Conservation (phyloP, 2,329 filamentous ascomycete genomes). For the Trichoderma sp. region DNA sequence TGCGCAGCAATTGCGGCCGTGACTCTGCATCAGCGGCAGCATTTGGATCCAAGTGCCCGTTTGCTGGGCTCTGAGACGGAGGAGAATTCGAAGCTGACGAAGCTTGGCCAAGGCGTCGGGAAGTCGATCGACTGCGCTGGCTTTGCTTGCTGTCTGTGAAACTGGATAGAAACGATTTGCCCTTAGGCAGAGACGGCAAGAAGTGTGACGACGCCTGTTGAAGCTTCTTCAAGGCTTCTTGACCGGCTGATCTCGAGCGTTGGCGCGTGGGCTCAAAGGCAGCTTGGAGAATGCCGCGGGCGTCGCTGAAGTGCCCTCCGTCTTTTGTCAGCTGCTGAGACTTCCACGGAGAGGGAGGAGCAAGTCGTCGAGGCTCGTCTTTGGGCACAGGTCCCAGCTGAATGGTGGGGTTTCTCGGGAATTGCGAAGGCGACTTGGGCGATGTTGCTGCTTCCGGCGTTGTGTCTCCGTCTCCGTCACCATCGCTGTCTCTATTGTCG, state of each 20-base stretch:
- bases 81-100: neutral
- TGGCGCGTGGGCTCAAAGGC: slow-evolving; percentile 49
- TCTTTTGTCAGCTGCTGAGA: slow-evolving; percentile 23
- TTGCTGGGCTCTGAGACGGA: neutral
- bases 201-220: slow-evolving; percentile 47
- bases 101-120: neutral
- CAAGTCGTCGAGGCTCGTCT: slow-evolving; percentile 14
- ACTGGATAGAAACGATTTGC: slow-evolving; percentile 38
- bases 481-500: slow-evolving; percentile 21
- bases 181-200: slow-evolving; percentile 42
- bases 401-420: slow-evolving; percentile 13
- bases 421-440: slow-evolving; percentile 20
- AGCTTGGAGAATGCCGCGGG: slow-evolving; percentile 39
- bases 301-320: slow-evolving; percentile 25
- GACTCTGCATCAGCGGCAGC: slow-evolving; percentile 6
- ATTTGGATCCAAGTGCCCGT: neutral
- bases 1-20: slow-evolving; percentile 32
- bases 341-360: slow-evolving; percentile 33
- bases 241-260: slow-evolving; percentile 54
- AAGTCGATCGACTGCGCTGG: slow-evolving; percentile 6
- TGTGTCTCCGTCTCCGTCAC: slow-evolving; percentile 25
- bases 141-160: slow-evolving; percentile 31
- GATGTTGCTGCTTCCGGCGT: slow-evolving; percentile 27
- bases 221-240: slow-evolving; percentile 56
- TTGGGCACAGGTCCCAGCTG: slow-evolving; percentile 14